phyloP scores from a whole-genome alignment of 2,329 filamentous ascomycete genomes.

The Septoria linicola region DNA sequence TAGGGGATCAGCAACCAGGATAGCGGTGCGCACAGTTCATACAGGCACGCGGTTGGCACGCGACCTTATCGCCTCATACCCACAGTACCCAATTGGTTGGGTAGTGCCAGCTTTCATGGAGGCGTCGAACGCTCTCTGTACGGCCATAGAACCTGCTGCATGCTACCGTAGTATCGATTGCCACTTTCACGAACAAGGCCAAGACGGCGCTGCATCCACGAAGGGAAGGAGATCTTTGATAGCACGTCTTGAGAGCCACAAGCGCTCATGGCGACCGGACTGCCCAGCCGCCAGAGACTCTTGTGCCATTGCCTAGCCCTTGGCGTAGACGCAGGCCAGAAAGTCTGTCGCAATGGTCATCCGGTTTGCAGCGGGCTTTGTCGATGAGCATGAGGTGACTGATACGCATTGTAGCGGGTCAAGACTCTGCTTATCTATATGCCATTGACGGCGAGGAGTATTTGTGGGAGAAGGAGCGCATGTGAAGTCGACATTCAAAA shows the following conservation, averaged over 20 bases:
- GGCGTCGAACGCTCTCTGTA: background rate
- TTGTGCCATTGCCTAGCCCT: conserved; percentile 5
- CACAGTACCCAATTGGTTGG: conserved; percentile 13
- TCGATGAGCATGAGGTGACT: background rate
- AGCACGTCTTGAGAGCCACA: conserved; percentile 10
- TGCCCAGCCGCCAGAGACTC: conserved; percentile 6
- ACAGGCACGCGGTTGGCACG: conserved; percentile 23
- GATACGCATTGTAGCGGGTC: conserved; percentile 4
- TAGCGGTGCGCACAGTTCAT: conserved; percentile 11
- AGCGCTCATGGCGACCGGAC: conserved; percentile 2
- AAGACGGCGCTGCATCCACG: conserved; percentile 25
- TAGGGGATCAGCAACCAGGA: conserved; percentile 22
- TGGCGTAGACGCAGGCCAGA: conserved; percentile 1
- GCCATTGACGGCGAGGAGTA: background rate
- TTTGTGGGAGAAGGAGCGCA: background rate
- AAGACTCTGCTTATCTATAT: background rate
- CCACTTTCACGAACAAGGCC: conserved; percentile 14
- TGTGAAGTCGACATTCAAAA: background rate
- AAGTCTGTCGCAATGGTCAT: background rate
- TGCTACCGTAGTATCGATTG: conserved; percentile 23
- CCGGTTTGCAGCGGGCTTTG: conserved; percentile 8
- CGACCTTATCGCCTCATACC: conserved; percentile 21
- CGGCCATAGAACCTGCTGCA: conserved; percentile 15
- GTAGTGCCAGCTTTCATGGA: background rate
- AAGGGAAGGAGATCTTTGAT: conserved; percentile 25